phyloP scores from a whole-genome alignment of 768 basidiomycete genomes.

The Mycena sanguinolenta region DNA sequence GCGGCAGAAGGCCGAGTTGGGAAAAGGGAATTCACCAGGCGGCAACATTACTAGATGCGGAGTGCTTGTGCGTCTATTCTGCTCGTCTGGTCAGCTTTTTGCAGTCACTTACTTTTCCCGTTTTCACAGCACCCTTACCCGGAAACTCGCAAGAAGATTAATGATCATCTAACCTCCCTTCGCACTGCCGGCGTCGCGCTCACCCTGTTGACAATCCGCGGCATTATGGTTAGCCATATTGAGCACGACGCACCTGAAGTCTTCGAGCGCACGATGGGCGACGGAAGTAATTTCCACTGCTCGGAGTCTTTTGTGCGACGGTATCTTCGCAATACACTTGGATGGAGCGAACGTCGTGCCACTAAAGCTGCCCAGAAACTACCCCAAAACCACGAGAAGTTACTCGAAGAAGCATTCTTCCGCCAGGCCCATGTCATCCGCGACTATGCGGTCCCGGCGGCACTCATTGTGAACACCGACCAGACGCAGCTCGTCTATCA shows the following conservation, averaged over 20 bases:
- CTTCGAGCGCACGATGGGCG: not conserved
- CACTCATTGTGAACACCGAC: not conserved
- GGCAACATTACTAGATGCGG: not conserved
- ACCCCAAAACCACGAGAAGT: not conserved
- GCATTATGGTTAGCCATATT: not conserved
- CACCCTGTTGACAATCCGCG: not conserved
- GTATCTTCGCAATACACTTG: not conserved
- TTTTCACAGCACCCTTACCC: not conserved
- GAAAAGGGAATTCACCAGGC: constrained; percentile 3
- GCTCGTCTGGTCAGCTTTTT: no score
- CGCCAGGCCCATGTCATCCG: not conserved
- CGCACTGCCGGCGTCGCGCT: not conserved
- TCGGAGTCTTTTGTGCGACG: not conserved
- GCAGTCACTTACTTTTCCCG: not conserved
- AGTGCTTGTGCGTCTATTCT: not conserved
- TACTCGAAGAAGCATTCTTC: not conserved
- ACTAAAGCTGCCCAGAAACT: not conserved
- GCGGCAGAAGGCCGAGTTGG: not conserved
- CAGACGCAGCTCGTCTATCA: not conserved
- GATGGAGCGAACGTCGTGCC: not conserved
- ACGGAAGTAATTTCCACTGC: not conserved
- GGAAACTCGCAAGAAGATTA: not conserved
- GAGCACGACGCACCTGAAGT: not conserved
- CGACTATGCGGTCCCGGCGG: not conserved
- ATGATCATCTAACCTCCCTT: constrained; percentile 1